Conservation (phyloP, 2,329 filamentous ascomycete species). For the Xylaria multiplex region DNA sequence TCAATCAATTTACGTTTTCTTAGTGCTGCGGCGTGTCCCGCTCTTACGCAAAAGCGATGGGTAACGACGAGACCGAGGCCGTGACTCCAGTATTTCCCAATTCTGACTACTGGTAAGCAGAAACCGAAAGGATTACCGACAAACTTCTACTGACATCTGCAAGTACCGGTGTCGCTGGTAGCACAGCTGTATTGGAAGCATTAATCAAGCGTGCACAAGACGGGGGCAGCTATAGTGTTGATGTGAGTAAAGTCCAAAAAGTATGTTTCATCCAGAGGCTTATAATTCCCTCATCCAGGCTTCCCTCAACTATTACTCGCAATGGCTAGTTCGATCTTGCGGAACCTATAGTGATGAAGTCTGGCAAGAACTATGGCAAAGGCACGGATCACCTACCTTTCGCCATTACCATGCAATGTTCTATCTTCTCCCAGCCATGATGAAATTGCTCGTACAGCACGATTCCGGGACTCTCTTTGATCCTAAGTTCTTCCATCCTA, state of each 20-base stretch:
- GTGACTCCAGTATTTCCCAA: constrained; percentile 46
- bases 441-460: constrained; percentile 54
- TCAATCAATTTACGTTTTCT: not conserved
- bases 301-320: constrained; percentile 55
- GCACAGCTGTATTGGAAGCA: constrained; percentile 54
- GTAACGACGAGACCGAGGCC: constrained; percentile 41
- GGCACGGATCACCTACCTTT: constrained; percentile 59
- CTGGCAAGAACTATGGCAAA: constrained; percentile 38
- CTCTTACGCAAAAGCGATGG: constrained; percentile 35
- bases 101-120: constrained; percentile 40
- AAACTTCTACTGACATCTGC: constrained; percentile 6
- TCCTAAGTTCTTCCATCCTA: constrained; percentile 58
- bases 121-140: not conserved
- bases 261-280: not conserved
- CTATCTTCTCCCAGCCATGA: constrained; percentile 53
- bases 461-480: constrained; percentile 55
- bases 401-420: constrained; percentile 62
- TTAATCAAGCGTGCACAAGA: constrained; percentile 52
- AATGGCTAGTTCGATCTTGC: constrained; percentile 53
- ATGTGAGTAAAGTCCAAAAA: constrained; percentile 49
- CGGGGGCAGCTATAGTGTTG: constrained; percentile 54
- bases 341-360: constrained; percentile 52
- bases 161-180: constrained; percentile 56
- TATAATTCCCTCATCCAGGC: constrained; percentile 25
- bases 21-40: constrained; percentile 31